These are phyloP conservation scores for Chenopodium suecicum DNA, from an alignment of 148 eudicot species.

Conservation along the genomic window DNA sequence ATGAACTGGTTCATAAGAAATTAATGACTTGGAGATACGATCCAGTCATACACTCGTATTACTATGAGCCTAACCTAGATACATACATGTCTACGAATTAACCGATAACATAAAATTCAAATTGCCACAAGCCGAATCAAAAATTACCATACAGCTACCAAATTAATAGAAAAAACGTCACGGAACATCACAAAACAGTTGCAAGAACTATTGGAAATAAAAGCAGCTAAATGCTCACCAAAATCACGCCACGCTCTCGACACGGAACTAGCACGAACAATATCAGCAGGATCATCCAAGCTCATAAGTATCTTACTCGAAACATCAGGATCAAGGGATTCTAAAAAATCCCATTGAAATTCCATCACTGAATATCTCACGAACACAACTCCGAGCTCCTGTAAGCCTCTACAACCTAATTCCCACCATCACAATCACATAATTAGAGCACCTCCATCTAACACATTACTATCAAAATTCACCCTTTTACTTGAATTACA, in stretches of 20 bases:
- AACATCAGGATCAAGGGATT: constrained; percentile 54
- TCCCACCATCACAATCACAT: neutral
- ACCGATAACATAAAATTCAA: too few relatives aligned
- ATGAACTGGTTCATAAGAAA: too few relatives aligned
- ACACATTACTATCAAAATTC: neutral
- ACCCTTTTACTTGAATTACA: neutral
- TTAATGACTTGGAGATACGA: too few relatives aligned
- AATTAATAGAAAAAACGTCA: neutral
- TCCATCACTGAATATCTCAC: constrained; percentile 18
- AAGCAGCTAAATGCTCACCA: constrained; percentile 37
- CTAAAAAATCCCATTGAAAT: constrained; percentile 40
- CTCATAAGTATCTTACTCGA: constrained; percentile 40
- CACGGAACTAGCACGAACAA: constrained; percentile 57
- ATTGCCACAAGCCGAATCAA: neutral
- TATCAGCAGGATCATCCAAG: constrained; percentile 72
- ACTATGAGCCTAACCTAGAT: neutral
- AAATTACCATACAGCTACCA: neutral
- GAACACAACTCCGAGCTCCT: neutral
- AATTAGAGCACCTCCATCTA: neutral
- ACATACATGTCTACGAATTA: too few relatives aligned
- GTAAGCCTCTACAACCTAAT: constrained; percentile 12
- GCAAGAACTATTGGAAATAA: too few relatives aligned
- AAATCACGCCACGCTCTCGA: constrained; percentile 63
- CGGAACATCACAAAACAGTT: too few relatives aligned
- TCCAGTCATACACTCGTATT: neutral